These are phyloP conservation scores for Dalbergia cochinchinensis DNA, from an alignment of 306 rosid genomes.

Conservation along the genomic window DNA sequence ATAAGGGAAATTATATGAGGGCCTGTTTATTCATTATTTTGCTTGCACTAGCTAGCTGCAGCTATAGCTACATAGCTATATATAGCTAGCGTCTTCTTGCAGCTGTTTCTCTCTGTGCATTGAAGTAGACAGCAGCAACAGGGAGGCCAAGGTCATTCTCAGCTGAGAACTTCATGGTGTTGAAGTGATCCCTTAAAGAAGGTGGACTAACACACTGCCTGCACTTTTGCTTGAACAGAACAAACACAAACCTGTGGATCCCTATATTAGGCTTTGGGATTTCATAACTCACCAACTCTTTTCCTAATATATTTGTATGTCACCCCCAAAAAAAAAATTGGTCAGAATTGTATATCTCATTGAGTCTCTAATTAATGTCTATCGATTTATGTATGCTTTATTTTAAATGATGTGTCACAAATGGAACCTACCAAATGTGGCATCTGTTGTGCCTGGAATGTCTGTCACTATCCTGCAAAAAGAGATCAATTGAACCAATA, in stretches of 20 bases:
- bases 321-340: no score
- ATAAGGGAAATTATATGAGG: neutral
- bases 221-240: slow-evolving; percentile 71
- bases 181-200: slow-evolving; percentile 74
- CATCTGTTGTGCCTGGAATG: slow-evolving; percentile 96
- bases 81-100: slow-evolving; percentile 67
- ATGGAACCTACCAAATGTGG: slow-evolving; percentile 76
- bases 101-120: slow-evolving; percentile 81
- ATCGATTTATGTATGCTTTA: no score
- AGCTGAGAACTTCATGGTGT: slow-evolving; percentile 65
- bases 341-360: no score
- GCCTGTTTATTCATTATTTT: neutral
- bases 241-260: slow-evolving; percentile 91
- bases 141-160: slow-evolving; percentile 76
- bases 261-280: slow-evolving; percentile 85
- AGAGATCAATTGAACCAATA: slow-evolving; percentile 12
- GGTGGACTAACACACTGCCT: slow-evolving; percentile 65
- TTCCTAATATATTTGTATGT: slow-evolving; percentile 52
- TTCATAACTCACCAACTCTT: slow-evolving; percentile 77
- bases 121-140: slow-evolving; percentile 91
- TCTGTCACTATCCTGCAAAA: slow-evolving; percentile 87
- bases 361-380: no score
- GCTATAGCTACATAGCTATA: neutral
- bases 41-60: neutral
- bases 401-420: neutral